Conservation (phyloP, 768 basidiomycete genomes). For the Calocybe indica region DNA sequence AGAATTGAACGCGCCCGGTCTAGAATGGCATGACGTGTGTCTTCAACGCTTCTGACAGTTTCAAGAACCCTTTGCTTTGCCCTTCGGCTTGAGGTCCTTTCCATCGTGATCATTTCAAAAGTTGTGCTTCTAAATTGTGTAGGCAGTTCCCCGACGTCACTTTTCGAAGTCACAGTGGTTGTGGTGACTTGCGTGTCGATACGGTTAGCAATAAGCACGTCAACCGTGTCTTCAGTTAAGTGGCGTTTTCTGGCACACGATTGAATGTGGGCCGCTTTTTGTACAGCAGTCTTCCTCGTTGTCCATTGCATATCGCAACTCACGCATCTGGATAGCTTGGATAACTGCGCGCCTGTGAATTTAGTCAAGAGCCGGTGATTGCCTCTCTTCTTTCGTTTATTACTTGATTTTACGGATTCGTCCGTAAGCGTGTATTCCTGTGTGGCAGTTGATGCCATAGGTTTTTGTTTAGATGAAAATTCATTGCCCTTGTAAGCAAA, state of each 20-base stretch:
- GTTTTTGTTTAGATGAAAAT: no score
- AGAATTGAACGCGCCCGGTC: constrained; percentile 30
- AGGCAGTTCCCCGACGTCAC: no score
- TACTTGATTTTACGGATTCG: constrained; percentile 3
- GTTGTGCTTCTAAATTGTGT: no score
- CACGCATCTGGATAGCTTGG: constrained; percentile 50
- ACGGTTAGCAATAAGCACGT: constrained; percentile 29
- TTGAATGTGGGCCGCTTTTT: constrained; percentile 65
- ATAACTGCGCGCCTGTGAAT: constrained; percentile 42
- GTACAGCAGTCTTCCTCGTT: constrained; percentile 49
- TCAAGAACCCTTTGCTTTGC: no score
- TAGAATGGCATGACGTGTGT: constrained; percentile 40
- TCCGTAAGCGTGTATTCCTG: constrained; percentile 5
- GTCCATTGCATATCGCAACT: constrained; percentile 68
- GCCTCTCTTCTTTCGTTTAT: background rate
- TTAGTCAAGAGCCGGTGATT: constrained; percentile 21
- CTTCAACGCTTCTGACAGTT: constrained; percentile 25
- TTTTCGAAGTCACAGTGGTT: no score
- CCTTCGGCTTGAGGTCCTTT: no score
- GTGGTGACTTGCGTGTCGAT: no score
- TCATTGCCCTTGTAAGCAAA: no score
- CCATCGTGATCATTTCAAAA: no score
- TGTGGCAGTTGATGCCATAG: no score
- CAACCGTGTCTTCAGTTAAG: constrained; percentile 50
- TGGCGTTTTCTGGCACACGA: constrained; percentile 60